phyloP scores from a whole-genome alignment of 371 early-diverging fungal genomes.

The Apophysomyces ossiformis region DNA sequence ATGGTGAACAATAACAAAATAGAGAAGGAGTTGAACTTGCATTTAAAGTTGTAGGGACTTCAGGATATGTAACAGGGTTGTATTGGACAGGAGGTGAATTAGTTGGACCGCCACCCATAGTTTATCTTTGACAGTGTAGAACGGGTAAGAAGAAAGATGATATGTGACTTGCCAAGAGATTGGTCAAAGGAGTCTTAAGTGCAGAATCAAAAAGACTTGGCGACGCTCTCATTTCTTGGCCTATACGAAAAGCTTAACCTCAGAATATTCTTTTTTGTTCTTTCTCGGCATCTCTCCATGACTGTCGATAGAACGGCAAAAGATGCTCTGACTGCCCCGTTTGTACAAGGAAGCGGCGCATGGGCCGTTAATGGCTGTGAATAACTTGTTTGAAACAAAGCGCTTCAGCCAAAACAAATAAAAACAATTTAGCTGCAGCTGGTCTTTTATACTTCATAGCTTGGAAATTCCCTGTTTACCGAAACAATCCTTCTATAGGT shows the following conservation, averaged over 20 bases:
- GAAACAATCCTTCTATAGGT: too few relatives aligned
- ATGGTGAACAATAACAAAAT: not conserved
- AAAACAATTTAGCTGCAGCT: too few relatives aligned
- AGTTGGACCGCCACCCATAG: slow-evolving; percentile 19
- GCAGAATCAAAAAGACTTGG: slow-evolving; percentile 11
- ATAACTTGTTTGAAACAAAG: too few relatives aligned
- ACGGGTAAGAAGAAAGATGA: not conserved
- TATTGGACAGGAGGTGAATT: slow-evolving; percentile 17
- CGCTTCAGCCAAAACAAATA: too few relatives aligned
- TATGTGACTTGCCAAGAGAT: slow-evolving; percentile 9
- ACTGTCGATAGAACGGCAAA: not conserved
- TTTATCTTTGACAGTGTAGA: not conserved
- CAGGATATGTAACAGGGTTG: not conserved
- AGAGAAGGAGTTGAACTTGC: not conserved
- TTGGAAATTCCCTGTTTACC: too few relatives aligned
- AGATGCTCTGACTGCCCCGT: too few relatives aligned
- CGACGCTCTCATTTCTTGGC: not conserved
- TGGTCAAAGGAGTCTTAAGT: not conserved
- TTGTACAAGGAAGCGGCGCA: too few relatives aligned
- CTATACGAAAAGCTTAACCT: slow-evolving; percentile 1
- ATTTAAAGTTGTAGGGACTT: not conserved
- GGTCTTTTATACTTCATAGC: too few relatives aligned
- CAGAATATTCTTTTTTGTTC: not conserved
- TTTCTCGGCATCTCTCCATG: slow-evolving; percentile 5
- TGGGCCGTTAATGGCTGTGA: too few relatives aligned